A percentile compares a stretch with the other conserved stretches of the same genome.
Conservation (phyloP, 2,329 filamentous ascomycete genomes). For the Nemania serpens region DNA sequence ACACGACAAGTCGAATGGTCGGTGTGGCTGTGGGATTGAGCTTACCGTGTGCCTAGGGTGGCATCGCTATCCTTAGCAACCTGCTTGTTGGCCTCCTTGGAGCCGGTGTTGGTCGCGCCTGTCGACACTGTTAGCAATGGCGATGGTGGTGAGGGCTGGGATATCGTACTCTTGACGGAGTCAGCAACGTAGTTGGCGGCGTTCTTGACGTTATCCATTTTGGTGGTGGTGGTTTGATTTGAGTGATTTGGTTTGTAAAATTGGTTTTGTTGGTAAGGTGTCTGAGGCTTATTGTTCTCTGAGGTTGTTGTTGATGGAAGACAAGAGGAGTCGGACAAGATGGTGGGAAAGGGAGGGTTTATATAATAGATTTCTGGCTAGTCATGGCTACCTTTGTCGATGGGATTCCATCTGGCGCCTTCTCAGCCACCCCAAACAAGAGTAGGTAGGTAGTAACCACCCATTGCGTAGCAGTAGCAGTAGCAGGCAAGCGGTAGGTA, state of each 20-base stretch:
- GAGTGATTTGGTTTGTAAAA: neutral
- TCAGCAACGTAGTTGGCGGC: conserved; percentile 72
- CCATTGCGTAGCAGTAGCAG: no score
- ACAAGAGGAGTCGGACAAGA: neutral
- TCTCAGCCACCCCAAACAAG: neutral
- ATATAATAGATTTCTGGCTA: neutral
- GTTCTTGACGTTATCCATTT: conserved; percentile 62
- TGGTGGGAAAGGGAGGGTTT: conserved; percentile 19
- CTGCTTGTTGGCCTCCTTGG: conserved; percentile 73
- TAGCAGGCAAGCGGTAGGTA: no score
- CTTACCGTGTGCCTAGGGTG: conserved; percentile 58
- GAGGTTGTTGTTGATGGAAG: conserved; percentile 7
- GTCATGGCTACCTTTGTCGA: no score
- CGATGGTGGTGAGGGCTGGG: neutral
- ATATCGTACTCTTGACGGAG: conserved; percentile 56
- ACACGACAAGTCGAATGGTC: neutral
- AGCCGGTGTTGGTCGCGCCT: conserved; percentile 54
- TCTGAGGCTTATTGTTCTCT: conserved; percentile 5
- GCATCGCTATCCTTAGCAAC: conserved; percentile 66
- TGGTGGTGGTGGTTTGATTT: conserved; percentile 35
- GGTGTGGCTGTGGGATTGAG: neutral
- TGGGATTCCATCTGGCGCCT: neutral
- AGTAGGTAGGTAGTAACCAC: neutral
- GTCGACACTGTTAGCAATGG: conserved; percentile 8
- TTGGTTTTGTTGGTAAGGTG: conserved; percentile 15